Base-by-base conservation (phyloP, 2,329 filamentous ascomycete species). In the Fusarium sp. region DNA sequence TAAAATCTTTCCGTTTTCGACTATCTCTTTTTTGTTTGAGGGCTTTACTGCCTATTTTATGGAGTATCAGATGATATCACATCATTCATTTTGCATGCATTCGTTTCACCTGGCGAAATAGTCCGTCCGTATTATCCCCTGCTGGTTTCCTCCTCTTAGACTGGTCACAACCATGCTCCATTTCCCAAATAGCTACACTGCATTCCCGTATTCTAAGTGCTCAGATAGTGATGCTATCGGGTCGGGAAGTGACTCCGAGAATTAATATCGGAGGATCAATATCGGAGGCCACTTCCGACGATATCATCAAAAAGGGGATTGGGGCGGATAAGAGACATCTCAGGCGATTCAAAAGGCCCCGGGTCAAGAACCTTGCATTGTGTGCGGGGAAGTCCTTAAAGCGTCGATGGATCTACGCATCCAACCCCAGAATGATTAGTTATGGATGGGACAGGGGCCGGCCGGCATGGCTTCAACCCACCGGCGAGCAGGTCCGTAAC, bases 381-480 rank as follows among this genome's bases (percentile, higher is more conserved):
- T 22, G 36, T 57, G 61, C 61, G 61, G 61, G 61, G 61, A 56
- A 57, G 27, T n/a, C n/a, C 31, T 53, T 3, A 29, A 60, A 46
- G 11, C 9, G 58, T 46, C 16, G 27, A 56, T 35, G 27, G 61
- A 63, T 63, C 61, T 63, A 63, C 61, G n/a, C 10, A 24, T 42
- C 17, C 35, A 40, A 38, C 14, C 60, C 60, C 27, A 35, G 35
- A 56, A 38, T 14, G 46, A 40, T 42, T 42, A 56, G 42, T 24
- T 40, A 29, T 22, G 35, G 20, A 29, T 22, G 35, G 20, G 44
- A 31, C 60, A 42, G 46, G 60, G 46, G 49, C 4, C 17, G 17
- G 14, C 20, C 60, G 60, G n/a, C 11, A 42, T 31, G 10, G 38
- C n/a, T 42, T 42, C 36, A 31, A 31, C 12, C n/a, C 9, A 27